Conservation (phyloP, 345 rosid genomes). For the Eucalyptus albens region DNA sequence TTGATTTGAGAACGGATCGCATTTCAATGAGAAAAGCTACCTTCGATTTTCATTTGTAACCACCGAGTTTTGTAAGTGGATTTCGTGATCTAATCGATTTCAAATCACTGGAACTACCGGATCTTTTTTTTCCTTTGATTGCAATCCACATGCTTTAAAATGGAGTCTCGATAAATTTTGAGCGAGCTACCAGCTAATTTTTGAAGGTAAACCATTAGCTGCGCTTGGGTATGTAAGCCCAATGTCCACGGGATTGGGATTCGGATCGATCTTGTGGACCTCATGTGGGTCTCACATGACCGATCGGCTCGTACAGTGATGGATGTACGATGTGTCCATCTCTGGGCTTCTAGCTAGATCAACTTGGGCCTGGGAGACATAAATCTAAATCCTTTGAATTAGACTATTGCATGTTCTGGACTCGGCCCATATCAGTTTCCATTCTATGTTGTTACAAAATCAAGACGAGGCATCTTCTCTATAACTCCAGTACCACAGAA, state of each 20-base stretch:
- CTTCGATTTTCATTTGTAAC: background rate
- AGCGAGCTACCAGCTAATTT: background rate
- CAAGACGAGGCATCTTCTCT: background rate
- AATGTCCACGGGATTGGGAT: background rate
- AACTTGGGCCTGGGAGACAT: background rate
- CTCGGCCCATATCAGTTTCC: background rate
- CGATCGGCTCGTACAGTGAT: fast-evolving
- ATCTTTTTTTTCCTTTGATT: background rate
- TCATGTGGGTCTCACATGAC: background rate
- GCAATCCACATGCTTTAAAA: too few species aligned
- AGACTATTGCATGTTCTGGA: background rate
- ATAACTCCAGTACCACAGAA: background rate
- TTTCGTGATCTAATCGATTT: background rate
- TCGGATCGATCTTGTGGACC: background rate
- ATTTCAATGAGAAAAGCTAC: background rate
- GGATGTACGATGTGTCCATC: background rate
- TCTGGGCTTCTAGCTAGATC: background rate
- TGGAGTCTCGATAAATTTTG: background rate
- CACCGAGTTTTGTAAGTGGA: background rate
- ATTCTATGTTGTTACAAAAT: background rate
- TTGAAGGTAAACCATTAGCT: background rate
- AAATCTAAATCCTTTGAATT: background rate
- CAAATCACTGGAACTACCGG: background rate
- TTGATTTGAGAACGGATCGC: background rate
- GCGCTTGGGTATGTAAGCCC: background rate